Base-by-base conservation (phyloP, 2,329 filamentous ascomycete species). In the Aspergillus pseudoglaucus region DNA sequence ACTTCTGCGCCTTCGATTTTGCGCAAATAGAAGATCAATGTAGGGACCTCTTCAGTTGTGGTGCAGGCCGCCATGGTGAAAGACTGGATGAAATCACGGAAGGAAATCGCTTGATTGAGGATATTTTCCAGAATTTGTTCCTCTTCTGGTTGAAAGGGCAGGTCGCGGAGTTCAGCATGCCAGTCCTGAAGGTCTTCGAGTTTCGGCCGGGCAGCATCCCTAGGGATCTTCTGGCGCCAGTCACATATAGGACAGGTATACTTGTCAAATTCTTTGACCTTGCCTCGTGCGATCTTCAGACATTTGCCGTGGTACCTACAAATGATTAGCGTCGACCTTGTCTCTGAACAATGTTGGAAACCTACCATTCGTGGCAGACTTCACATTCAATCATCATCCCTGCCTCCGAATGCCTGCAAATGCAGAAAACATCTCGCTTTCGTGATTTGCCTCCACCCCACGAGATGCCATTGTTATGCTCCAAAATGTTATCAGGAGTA, bases 321-420 rank as follows among this genome's bases (percentile, higher is more conserved):
- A 43, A 6, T 37, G 45, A 47, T 73, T 60, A 73, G 59, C 44
- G 32, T 30, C 48, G 22, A 40, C 37, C 40, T 39, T 42, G 12
- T 15, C 15, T 14, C 20, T 22, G 51, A 10, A 7, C n/a, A n/a
- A 17, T 6, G 6, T 44, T 5, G 43, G 35, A 23, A 17, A 75
- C 83, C 75, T 68, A 90, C 93, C 93, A 98, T 73, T 98, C 93
- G 62, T 96, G 91, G 69, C 93, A 98, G 35, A 96, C 77, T 66
- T 97, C 93, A 66, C 93, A 98, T 70, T 98, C 93, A 59, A 98
- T 97, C 93, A 98, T 98, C 86, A 97, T 94, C 45, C 93, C 93
- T 33, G 91, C 90, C 69, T 98, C 93, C 6, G 89, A 82, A 53
- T 85, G 88, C 50, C 93, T 83, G 70, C 93, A 98, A 57, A 98